These are phyloP conservation scores for Apophysomyces sp. DNA, from an alignment of 371 early-diverging fungal genomes.

Conservation along the genomic window DNA sequence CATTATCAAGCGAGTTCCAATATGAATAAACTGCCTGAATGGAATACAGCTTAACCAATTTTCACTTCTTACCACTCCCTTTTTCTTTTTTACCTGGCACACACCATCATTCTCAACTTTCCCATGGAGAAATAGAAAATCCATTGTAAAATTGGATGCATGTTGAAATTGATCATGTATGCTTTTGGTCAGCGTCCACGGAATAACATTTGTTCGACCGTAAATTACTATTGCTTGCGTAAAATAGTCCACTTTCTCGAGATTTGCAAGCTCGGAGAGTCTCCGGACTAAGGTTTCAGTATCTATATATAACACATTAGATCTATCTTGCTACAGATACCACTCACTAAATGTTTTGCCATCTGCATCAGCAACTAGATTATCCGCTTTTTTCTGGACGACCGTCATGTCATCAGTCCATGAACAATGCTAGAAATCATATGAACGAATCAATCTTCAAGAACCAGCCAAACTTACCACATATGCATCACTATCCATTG, in stretches of 20 bases:
- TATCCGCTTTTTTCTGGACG: not conserved
- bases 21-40: constrained; percentile 10
- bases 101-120: not conserved
- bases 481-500: constrained; percentile 6
- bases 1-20: constrained; percentile 3
- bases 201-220: constrained; percentile 13
- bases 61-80: not conserved
- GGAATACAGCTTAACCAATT: not conserved
- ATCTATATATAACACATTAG: not conserved
- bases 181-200: not conserved
- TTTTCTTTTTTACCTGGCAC: constrained; percentile 11
- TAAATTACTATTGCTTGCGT: constrained; percentile 20
- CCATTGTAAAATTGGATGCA: constrained; percentile 12
- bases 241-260: not conserved
- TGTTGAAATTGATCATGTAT: constrained; percentile 1
- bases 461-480: too few species aligned
- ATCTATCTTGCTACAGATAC: not conserved
- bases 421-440: not conserved
- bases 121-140: constrained; percentile 18
- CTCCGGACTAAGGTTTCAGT: not conserved
- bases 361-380: not conserved
- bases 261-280: not conserved
- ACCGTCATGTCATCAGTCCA: not conserved
- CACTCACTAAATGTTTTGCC: not conserved
- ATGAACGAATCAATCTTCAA: too few species aligned